A percentile compares a stretch with the other conserved stretches of the same genome.
Evolutionary conservation across 2,329 filamentous ascomycete genomes (phyloP).

Genomic region (Spiromastix sp.): DNA sequence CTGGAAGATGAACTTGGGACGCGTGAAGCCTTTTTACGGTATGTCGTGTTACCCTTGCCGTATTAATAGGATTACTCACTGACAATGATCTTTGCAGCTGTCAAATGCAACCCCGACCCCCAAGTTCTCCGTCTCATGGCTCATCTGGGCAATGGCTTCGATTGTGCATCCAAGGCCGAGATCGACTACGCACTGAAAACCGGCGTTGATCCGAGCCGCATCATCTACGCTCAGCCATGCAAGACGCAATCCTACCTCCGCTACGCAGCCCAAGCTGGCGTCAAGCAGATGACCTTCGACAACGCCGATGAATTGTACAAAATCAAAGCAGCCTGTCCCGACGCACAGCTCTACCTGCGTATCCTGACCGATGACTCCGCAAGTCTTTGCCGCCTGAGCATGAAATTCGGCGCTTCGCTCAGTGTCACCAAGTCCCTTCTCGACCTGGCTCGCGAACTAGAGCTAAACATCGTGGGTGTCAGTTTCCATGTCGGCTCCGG

Average conservation of each 20-base stretch:
- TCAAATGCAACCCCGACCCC: conserved; percentile 97
- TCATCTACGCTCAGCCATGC: conserved; percentile 98
- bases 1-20: conserved; percentile 89
- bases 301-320: conserved; percentile 97
- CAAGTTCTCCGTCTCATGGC: conserved; percentile 81
- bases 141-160: conserved; percentile 84
- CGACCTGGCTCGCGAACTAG: conserved; percentile 66
- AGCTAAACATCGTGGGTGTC: conserved; percentile 85
- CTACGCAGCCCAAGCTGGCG: conserved; percentile 71
- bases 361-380: conserved; percentile 95
- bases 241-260: conserved; percentile 98
- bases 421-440: conserved; percentile 71
- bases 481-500: conserved; percentile 98
- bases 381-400: conserved; percentile 85
- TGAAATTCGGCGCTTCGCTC: conserved; percentile 92
- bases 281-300: conserved; percentile 99
- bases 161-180: conserved; percentile 95
- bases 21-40: conserved; percentile 96
- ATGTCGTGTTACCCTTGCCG: conserved; percentile 26
- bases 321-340: conserved; percentile 83
- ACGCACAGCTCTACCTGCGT: conserved; percentile 82
- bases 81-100: conserved; percentile 45
- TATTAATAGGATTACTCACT: conserved; percentile 4
- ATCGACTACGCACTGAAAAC: conserved; percentile 83
- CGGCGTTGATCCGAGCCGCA: conserved; percentile 75